Evolutionary conservation across 2,329 filamentous ascomycete species (phyloP).

Genomic region (Trichoderma sp.): DNA sequence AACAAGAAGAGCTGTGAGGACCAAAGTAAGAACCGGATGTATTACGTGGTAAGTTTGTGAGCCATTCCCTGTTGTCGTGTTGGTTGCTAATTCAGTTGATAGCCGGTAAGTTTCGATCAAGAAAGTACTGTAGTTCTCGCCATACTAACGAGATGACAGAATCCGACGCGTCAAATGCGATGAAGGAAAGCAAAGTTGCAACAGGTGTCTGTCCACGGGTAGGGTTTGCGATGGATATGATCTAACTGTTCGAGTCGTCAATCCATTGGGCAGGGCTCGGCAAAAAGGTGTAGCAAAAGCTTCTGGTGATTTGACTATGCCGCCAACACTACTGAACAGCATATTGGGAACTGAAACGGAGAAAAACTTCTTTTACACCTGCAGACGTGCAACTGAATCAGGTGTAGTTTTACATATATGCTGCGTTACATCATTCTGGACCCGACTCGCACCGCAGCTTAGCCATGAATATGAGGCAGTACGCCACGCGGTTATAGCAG

Average conservation of each 20-base stretch:
- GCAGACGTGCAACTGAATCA: neutral
- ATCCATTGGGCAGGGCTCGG: neutral
- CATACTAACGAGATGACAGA: neutral
- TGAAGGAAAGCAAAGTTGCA: neutral
- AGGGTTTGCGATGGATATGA: neutral
- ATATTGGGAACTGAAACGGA: neutral
- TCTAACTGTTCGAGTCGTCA: neutral
- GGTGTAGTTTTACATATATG: neutral
- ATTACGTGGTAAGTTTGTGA: neutral
- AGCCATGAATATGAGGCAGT: neutral
- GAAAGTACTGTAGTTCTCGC: neutral
- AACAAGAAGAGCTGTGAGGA: neutral
- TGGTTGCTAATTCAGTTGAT: neutral
- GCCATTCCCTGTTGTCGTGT: neutral
- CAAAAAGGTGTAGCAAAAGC: neutral
- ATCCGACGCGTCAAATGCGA: neutral
- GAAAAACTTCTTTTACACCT: neutral
- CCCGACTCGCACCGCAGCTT: neutral
- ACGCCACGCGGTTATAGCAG: neutral
- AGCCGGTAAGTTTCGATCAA: neutral
- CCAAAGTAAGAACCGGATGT: neutral
- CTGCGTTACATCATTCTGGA: neutral
- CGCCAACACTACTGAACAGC: neutral
- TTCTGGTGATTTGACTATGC: neutral
- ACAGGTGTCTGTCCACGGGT: neutral